phyloP scores from a whole-genome alignment of 108 stramenopile genomes.

The Asterionellopsis glacialis region DNA sequence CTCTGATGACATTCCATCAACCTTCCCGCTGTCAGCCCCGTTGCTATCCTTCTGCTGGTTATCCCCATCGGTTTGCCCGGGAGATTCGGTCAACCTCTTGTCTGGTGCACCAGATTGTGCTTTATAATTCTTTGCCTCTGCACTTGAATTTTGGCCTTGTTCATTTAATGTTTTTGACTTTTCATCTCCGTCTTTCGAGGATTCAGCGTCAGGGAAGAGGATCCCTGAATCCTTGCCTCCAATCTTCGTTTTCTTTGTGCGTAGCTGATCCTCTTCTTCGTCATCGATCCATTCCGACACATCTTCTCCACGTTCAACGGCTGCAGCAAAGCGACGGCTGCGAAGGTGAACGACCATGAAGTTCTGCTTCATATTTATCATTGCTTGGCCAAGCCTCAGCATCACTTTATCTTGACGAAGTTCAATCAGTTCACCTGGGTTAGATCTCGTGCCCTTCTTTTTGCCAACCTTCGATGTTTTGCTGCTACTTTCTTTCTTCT shows the following conservation, averaged over 20 bases:
- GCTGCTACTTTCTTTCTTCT: conserved; percentile 10
- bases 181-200: background rate
- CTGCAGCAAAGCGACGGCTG: conserved; percentile 52
- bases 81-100: too few species aligned
- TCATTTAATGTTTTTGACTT: background rate
- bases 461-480: conserved; percentile 36
- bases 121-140: too few species aligned
- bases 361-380: conserved; percentile 77
- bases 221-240: conserved; percentile 34
- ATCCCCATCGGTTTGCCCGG: too few species aligned
- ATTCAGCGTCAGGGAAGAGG: background rate
- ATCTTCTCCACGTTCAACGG: conserved; percentile 51
- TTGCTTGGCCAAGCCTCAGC: conserved; percentile 52
- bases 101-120: too few species aligned
- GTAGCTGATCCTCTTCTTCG: conserved; percentile 19
- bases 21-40: too few species aligned
- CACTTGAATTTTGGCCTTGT: background rate
- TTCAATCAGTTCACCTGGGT: conserved; percentile 52
- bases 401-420: conserved; percentile 63
- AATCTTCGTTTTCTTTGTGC: conserved; percentile 28
- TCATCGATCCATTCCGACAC: conserved; percentile 56
- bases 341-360: conserved; percentile 78
- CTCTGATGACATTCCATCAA: too few species aligned
- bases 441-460: conserved; percentile 51
- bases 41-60: too few species aligned